Conservation (phyloP, 2,329 filamentous ascomycete species). For the Chaetomium olivaceum region DNA sequence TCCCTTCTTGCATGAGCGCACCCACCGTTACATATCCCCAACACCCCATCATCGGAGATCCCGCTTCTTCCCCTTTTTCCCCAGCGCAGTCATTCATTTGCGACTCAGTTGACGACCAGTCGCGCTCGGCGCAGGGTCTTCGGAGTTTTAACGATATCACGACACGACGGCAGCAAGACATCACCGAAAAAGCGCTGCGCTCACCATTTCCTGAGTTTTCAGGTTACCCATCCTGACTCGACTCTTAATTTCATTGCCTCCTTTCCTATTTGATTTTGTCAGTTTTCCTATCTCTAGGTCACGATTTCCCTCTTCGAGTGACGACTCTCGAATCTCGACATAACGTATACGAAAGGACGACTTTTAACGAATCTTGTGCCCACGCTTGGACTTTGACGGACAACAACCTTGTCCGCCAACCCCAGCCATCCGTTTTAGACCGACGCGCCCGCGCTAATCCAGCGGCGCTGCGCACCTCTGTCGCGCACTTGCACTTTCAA, state of each 20-base stretch:
- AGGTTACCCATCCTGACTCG: slow-evolving; percentile 22
- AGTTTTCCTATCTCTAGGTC: background rate
- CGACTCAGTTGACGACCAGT: slow-evolving; percentile 32
- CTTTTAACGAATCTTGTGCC: slow-evolving; percentile 2
- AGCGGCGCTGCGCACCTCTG: slow-evolving; percentile 11
- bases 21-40: slow-evolving; percentile 31
- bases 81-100: slow-evolving; percentile 35
- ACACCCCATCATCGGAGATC: slow-evolving; percentile 25
- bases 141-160: slow-evolving; percentile 26
- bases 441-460: slow-evolving; percentile 1
- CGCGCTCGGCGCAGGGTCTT: slow-evolving; percentile 34
- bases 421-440: slow-evolving; percentile 31
- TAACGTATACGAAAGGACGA: slow-evolving; percentile 3
- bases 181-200: slow-evolving; percentile 21
- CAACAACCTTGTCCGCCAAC: slow-evolving; percentile 6
- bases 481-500: slow-evolving; percentile 6
- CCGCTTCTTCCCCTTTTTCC: slow-evolving; percentile 19
- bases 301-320: slow-evolving; percentile 14
- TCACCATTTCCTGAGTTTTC: slow-evolving; percentile 22
- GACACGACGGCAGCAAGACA: slow-evolving; percentile 22
- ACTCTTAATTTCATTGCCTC: slow-evolving; percentile 23
- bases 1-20: slow-evolving; percentile 22
- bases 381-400: slow-evolving; percentile 9
- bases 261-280: slow-evolving; percentile 17
- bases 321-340: slow-evolving; percentile 3